A percentile compares a stretch with the other conserved stretches of the same genome.
phyloP scores from a whole-genome alignment of 805 yeast species.

The Candida ascalaphidarum region DNA sequence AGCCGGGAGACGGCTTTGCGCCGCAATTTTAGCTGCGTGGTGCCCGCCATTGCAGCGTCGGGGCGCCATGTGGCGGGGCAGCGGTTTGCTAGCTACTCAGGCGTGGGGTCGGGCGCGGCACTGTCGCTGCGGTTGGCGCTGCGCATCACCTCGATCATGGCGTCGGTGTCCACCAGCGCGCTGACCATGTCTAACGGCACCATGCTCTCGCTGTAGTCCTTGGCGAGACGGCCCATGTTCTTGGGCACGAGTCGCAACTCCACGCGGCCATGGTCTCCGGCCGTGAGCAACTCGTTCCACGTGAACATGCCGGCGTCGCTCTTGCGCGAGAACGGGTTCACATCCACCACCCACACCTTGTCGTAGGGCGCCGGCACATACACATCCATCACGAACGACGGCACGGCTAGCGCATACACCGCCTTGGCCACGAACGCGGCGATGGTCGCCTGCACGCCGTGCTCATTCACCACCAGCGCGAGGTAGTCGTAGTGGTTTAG shows the following conservation, averaged over 20 bases:
- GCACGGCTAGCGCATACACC: conserved; percentile 12
- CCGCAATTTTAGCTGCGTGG: no score
- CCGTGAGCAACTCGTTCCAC: conserved; percentile 66
- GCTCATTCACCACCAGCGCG: no score
- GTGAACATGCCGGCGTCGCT: conserved; percentile 74
- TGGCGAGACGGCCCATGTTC: conserved; percentile 69
- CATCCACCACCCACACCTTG: conserved; percentile 65
- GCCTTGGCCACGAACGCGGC: conserved; percentile 33
- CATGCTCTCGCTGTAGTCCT: conserved; percentile 82
- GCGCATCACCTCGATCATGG: conserved; percentile 65
- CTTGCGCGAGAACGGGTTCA: conserved; percentile 75
- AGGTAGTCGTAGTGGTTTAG: conserved; percentile 73
- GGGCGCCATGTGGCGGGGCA: no score
- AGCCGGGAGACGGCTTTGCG: no score
- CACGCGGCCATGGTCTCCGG: conserved; percentile 24
- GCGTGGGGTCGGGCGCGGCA: no score
- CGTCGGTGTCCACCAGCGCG: conserved; percentile 61
- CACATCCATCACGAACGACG: conserved; percentile 61
- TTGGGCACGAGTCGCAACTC: conserved; percentile 58
- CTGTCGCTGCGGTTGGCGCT: no score
- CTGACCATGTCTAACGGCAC: conserved; percentile 90
- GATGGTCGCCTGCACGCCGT: conserved; percentile 40
- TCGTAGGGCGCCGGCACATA: conserved; percentile 72
- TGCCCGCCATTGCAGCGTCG: no score
- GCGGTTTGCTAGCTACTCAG: no score